These are phyloP conservation scores for Pleoardoris graminearum DNA, from an alignment of 2,329 filamentous ascomycete species.

Conservation along the genomic window DNA sequence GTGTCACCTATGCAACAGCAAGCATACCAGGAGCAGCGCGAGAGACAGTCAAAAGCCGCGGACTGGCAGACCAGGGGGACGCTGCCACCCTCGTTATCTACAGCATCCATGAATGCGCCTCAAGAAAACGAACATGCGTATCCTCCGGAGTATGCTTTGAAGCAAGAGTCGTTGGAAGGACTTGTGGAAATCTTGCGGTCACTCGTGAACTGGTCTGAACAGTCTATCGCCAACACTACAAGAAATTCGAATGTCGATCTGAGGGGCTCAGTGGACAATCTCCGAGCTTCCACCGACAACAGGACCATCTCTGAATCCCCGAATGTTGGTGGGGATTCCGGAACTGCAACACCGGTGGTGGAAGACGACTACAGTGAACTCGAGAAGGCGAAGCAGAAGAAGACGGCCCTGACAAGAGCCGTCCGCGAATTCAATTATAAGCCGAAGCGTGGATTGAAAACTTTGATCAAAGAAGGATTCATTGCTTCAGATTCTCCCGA, in stretches of 20 bases:
- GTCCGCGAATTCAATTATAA: conserved; percentile 97
- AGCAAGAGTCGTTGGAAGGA: conserved; percentile 84
- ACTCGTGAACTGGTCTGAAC: conserved; percentile 88
- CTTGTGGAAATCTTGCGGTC: conserved; percentile 87
- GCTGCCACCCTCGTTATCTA: conserved; percentile 82
- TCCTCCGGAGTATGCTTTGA: conserved; percentile 87
- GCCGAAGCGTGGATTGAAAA: conserved; percentile 88
- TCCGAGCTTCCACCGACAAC: conserved; percentile 77
- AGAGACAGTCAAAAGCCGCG: conserved; percentile 61
- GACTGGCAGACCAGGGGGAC: conserved; percentile 90
- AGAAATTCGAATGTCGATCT: conserved; percentile 50
- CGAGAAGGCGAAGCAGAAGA: conserved; percentile 92
- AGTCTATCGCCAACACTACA: conserved; percentile 57
- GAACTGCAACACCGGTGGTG: conserved; percentile 47
- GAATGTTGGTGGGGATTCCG: conserved; percentile 56
- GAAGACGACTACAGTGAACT: conserved; percentile 93
- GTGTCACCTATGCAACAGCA: conserved; percentile 80
- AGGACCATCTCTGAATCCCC: conserved; percentile 64
- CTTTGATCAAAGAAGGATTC: conserved; percentile 81
- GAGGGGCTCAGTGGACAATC: conserved; percentile 60
- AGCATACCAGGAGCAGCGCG: conserved; percentile 78
- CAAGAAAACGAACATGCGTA: conserved; percentile 68
- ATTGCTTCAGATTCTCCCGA: conserved; percentile 76
- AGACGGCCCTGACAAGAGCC: conserved; percentile 87
- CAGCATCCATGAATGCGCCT: conserved; percentile 67